Evolutionary conservation across 1,284 basidiomycete species (phyloP).

Genomic region (Leccinum subfulvum): DNA sequence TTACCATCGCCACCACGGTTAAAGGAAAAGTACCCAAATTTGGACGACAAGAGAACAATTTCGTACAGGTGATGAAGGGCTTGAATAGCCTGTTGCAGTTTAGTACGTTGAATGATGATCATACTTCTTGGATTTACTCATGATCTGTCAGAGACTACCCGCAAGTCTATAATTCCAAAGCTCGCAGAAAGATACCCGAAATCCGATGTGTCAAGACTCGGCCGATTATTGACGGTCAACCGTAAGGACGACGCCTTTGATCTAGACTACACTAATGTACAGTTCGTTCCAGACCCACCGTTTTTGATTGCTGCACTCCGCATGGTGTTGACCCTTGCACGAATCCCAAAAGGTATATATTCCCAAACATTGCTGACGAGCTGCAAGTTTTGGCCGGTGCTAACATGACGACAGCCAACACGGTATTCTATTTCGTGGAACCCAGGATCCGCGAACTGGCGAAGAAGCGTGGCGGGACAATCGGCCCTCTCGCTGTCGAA

Average conservation of each 20-base stretch:
- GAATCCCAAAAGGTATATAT: background rate
- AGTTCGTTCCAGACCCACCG: background rate
- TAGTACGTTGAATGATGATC: conserved; percentile 11
- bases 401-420: background rate
- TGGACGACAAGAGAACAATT: conserved; percentile 2
- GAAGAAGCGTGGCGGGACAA: background rate
- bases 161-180: conserved; percentile 2
- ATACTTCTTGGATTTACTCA: conserved; percentile 1
- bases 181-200: conserved; percentile 5
- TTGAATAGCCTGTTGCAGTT: conserved; percentile 22
- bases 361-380: background rate
- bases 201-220: conserved; percentile 15
- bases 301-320: background rate
- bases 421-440: background rate
- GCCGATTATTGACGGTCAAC: conserved; percentile 13
- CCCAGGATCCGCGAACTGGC: background rate
- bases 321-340: background rate
- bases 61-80: conserved; percentile 26
- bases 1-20: background rate
- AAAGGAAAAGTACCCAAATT: background rate
- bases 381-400: background rate
- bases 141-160: conserved; percentile 13
- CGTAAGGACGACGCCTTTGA: background rate
- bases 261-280: background rate
- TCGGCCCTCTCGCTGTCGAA: background rate